Percentiles rank a stretch among this genome's conserved stretches.
These are phyloP conservation scores for Mycena haematopus DNA, from an alignment of 768 basidiomycete genomes.

Conservation along the genomic window DNA sequence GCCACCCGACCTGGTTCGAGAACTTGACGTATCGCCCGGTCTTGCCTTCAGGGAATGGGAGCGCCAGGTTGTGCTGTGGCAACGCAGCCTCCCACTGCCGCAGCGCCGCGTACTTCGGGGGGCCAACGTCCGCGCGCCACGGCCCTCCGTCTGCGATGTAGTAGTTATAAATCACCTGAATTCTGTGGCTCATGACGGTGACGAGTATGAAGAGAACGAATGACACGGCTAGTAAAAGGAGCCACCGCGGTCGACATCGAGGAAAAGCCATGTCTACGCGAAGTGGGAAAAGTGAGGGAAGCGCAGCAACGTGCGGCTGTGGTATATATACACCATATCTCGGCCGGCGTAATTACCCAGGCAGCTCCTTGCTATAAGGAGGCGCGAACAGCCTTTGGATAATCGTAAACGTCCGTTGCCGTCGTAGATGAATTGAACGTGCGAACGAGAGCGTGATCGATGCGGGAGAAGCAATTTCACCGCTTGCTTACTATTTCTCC, in stretches of 20 bases:
- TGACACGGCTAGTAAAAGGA: neutral
- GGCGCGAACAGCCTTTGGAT: too few relatives aligned
- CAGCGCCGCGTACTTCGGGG: slow-evolving; percentile 45
- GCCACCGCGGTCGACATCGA: neutral
- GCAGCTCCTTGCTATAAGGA: too few relatives aligned
- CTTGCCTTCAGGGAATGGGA: slow-evolving; percentile 53
- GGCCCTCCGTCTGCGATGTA: neutral
- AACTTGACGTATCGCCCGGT: slow-evolving; percentile 49
- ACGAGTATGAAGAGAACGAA: neutral
- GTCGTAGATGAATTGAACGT: too few relatives aligned
- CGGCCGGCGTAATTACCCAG: too few relatives aligned
- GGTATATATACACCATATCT: too few relatives aligned
- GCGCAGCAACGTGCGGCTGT: too few relatives aligned
- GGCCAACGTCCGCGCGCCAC: slow-evolving; percentile 17
- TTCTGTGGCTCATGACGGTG: neutral
- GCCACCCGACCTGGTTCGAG: slow-evolving; percentile 42
- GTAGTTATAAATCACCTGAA: neutral
- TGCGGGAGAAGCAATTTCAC: too few relatives aligned
- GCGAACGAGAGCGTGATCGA: too few relatives aligned
- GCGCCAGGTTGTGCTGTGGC: slow-evolving; percentile 53
- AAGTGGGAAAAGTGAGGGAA: too few relatives aligned
- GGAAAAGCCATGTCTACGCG: neutral
- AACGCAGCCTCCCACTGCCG: slow-evolving; percentile 46
- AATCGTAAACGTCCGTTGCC: too few relatives aligned
- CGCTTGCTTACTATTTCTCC: too few relatives aligned